A percentile compares a stretch with the other conserved stretches of the same genome.
These are phyloP conservation scores for Leishmania arabica DNA, from an alignment of 208 protist species.

Conservation along the genomic window DNA sequence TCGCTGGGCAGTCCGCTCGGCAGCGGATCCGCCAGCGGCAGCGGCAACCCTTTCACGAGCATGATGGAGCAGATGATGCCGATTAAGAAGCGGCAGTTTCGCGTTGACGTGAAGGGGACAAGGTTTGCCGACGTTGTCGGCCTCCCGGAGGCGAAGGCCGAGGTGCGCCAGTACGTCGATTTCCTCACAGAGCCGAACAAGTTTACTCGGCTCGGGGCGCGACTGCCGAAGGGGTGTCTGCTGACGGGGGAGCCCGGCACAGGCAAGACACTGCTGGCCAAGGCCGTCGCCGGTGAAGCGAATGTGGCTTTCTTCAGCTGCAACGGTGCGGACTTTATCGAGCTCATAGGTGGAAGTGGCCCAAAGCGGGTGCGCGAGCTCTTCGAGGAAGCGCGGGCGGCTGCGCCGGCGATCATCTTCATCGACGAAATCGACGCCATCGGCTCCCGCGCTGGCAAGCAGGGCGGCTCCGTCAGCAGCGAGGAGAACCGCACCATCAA, in stretches of 20 bases:
- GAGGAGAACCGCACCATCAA: slow-evolving; percentile 96
- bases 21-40: slow-evolving; percentile 13
- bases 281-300: slow-evolving; percentile 96
- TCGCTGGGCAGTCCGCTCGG: slow-evolving; percentile 18
- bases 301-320: slow-evolving; percentile 95
- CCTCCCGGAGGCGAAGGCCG: slow-evolving; percentile 96
- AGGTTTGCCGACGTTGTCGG: slow-evolving; percentile 95
- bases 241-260: slow-evolving; percentile 97
- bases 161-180: slow-evolving; percentile 98
- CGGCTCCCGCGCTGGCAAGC: slow-evolving; percentile 75
- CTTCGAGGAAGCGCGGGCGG: slow-evolving; percentile 93
- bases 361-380: slow-evolving; percentile 96
- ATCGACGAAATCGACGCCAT: slow-evolving; percentile 99
- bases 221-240: slow-evolving; percentile 96
- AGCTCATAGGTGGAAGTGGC: slow-evolving; percentile 96
- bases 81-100: slow-evolving; percentile 87
- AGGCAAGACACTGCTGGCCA: slow-evolving; percentile 98
- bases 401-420: slow-evolving; percentile 96
- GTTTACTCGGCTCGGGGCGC: slow-evolving; percentile 95
- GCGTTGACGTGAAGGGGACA: slow-evolving; percentile 85
- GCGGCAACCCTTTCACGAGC: slow-evolving; percentile 62
- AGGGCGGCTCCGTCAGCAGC: slow-evolving; percentile 83
- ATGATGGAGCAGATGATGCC: slow-evolving; percentile 92
- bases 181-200: slow-evolving; percentile 96
- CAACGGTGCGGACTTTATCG: slow-evolving; percentile 96